A percentile compares a stretch with the other conserved stretches of the same genome.
Conservation (phyloP, 352 stramenopile species). For the Globisporangium cystogenes region DNA sequence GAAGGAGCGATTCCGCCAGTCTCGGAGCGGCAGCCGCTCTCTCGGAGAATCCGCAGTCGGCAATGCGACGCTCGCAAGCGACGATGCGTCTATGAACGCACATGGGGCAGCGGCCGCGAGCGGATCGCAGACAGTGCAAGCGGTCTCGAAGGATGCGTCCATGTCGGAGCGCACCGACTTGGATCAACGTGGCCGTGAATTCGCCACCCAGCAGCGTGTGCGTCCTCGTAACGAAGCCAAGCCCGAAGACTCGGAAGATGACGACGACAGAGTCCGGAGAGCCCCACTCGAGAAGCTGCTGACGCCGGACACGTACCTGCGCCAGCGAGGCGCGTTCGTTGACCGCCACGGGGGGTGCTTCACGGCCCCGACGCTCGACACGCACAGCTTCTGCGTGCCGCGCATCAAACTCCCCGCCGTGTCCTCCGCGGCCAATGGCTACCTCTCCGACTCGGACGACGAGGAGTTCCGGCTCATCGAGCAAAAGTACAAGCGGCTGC, state of each 20-base stretch:
- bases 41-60: background rate
- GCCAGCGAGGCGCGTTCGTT: conserved; percentile 35
- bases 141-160: background rate
- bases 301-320: conserved; percentile 40
- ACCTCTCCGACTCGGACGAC: conserved; percentile 57
- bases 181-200: no score
- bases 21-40: background rate
- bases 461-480: conserved; percentile 74
- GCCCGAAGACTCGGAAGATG: conserved; percentile 1
- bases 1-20: conserved; percentile 3
- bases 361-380: conserved; percentile 37
- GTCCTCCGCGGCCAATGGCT: background rate
- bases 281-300: conserved; percentile 22
- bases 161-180: background rate
- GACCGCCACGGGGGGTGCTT: conserved; percentile 46
- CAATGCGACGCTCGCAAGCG: background rate
- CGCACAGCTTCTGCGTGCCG: conserved; percentile 74
- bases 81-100: background rate
- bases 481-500: conserved; percentile 60
- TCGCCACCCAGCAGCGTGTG: background rate
- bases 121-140: background rate
- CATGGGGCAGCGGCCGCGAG: background rate
- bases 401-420: conserved; percentile 62
- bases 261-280: conserved; percentile 10
- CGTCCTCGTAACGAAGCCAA: background rate